Base-by-base conservation (phyloP, 2,329 filamentous ascomycete genomes). In the Aspergillus novofumigatus region DNA sequence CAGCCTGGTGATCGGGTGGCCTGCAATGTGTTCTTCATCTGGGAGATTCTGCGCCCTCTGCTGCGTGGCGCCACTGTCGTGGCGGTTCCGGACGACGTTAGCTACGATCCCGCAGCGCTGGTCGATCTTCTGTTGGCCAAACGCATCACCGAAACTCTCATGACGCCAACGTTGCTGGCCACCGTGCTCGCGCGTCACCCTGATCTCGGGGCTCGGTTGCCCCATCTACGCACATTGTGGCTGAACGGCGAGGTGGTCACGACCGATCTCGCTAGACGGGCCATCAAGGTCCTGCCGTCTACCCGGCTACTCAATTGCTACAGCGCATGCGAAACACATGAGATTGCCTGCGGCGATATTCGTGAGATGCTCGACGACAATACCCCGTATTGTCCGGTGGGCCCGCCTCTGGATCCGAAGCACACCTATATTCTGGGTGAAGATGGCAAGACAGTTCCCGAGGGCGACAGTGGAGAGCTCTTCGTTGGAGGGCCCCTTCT, bases 11-110 rank as follows among this genome's bases (percentile, higher is more conserved):
- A 92, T 64, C 83, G 90, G 6, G 89, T 92, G 10, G 90, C 90
- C n/a, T 92, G 89, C 76, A 93, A 92, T 77, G 90, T 92, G 58
- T 93, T 92, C 72, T 93, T 93, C 69, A 81, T 92, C 49, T 93
- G 90, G 90, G 90, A 93, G 71, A 92, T 92, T 56, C 72, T 93
- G 54, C 87, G 90, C 4, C 90, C 90, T 8, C 78, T 93, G 48
- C 70, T 93, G 54, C 83, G 89, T 54, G 90, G 90, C 64, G 90
- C 89, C 2, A 91, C 90, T 0, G 87, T 90, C 4, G 83, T 92
- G 23, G 83, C 87, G 3, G 85, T 92, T 17, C 88, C 89, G 1
- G 90, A 93, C 64, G 85, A 89, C 64, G 83, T 81, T 38, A 92
- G 89, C 74, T 92, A 92, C 66, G 90, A 93, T 62, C 89, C 90